Percentiles rank a stretch among this genome's conserved stretches.
phyloP scores from a whole-genome alignment of 2,329 filamentous ascomycete species.

The Plectosphaerella plurivora region DNA sequence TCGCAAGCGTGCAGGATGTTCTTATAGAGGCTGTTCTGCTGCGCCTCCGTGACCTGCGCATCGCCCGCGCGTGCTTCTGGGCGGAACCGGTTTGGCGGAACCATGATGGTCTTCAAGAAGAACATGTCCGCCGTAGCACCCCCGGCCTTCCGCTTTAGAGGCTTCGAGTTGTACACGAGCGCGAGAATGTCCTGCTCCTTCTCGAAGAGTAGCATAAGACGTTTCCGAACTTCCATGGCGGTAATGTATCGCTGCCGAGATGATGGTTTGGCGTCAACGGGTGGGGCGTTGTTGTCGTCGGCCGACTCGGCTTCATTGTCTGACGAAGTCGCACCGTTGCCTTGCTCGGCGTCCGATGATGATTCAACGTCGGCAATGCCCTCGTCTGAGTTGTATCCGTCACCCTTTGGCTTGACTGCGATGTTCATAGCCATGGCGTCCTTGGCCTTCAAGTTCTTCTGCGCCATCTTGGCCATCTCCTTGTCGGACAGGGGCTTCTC shows the following conservation, averaged over 20 bases:
- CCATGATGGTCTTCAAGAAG: constrained; percentile 80
- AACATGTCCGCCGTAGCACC: constrained; percentile 82
- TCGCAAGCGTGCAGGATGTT: constrained; percentile 74
- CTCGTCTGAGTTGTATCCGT: constrained; percentile 56
- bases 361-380: constrained; percentile 63
- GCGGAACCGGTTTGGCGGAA: constrained; percentile 88
- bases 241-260: constrained; percentile 69
- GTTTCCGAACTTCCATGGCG: constrained; percentile 76
- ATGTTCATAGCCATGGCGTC: constrained; percentile 66
- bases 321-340: constrained; percentile 31
- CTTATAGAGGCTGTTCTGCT: constrained; percentile 86
- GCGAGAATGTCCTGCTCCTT: constrained; percentile 80
- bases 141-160: constrained; percentile 49
- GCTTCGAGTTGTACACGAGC: constrained; percentile 79
- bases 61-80: constrained; percentile 80
- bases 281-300: constrained; percentile 22
- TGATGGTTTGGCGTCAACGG: constrained; percentile 28
- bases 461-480: constrained; percentile 72
- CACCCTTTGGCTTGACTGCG: constrained; percentile 22
- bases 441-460: constrained; percentile 58
- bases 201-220: constrained; percentile 74
- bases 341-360: constrained; percentile 39
- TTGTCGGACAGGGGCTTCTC: constrained; percentile 73
- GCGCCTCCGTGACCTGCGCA: constrained; percentile 77
- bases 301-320: constrained; percentile 34